These are phyloP conservation scores for Asterionellopsis glacialis DNA, from an alignment of 108 stramenopile species.

Conservation along the genomic window DNA sequence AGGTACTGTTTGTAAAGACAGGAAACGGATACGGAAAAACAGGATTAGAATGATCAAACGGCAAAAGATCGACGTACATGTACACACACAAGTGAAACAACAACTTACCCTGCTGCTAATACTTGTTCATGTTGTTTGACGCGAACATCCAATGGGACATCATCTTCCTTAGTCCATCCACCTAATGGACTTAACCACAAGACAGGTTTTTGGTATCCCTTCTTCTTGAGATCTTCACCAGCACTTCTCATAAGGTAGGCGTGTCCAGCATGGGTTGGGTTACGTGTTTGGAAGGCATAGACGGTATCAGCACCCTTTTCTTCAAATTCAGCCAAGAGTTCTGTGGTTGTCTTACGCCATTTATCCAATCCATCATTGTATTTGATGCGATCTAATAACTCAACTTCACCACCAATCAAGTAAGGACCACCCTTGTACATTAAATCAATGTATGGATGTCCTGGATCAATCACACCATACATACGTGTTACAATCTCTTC, in stretches of 20 bases:
- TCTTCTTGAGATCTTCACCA: slow-evolving; percentile 81
- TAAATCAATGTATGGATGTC: slow-evolving; percentile 94
- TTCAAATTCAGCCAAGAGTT: slow-evolving; percentile 91
- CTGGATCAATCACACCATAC: slow-evolving; percentile 95
- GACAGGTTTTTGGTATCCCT: slow-evolving; percentile 94
- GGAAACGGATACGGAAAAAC: background rate
- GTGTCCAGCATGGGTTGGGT: slow-evolving; percentile 98
- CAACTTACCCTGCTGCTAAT: slow-evolving; percentile 72
- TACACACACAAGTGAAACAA: background rate
- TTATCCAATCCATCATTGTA: slow-evolving; percentile 99
- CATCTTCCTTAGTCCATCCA: slow-evolving; percentile 98
- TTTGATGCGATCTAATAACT: slow-evolving; percentile 89
- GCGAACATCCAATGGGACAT: slow-evolving; percentile 97
- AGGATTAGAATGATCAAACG: background rate
- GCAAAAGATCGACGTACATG: background rate
- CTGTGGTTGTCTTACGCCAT: slow-evolving; percentile 92
- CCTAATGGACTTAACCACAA: slow-evolving; percentile 97
- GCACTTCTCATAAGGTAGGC: slow-evolving; percentile 97
- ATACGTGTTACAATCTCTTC: slow-evolving; percentile 95
- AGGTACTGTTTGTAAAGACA: slow-evolving; percentile 19
- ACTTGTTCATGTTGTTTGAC: slow-evolving; percentile 97
- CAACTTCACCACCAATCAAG: slow-evolving; percentile 94
- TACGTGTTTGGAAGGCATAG: slow-evolving; percentile 97
- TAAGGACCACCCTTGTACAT: slow-evolving; percentile 94
- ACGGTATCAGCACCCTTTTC: slow-evolving; percentile 95